Percentiles rank a stretch among this genome's conserved stretches.
Evolutionary conservation across 1,139 yeast genomes (phyloP).

Genomic region (Protomyces macrosporus): DNA sequence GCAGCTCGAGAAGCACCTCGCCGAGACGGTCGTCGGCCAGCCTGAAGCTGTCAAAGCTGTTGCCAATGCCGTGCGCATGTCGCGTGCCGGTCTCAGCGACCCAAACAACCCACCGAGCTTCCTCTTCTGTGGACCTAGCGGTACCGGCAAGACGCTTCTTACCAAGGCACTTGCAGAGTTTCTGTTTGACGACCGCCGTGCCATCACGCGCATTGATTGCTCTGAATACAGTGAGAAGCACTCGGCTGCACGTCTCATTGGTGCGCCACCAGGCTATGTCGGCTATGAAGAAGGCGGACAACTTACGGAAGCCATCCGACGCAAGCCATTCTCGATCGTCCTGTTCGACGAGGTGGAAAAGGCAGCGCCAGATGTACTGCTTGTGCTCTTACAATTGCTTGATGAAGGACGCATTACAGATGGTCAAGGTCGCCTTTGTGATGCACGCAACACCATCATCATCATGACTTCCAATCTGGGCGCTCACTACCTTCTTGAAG

Average conservation of each 20-base stretch:
- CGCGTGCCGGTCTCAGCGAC: conserved; percentile 92
- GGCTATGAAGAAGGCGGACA: conserved; percentile 98
- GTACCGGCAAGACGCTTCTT: conserved; percentile 96
- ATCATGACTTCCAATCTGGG: conserved; percentile 98
- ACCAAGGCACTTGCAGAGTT: conserved; percentile 96
- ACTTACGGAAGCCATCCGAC: conserved; percentile 80
- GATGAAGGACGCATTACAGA: conserved; percentile 97
- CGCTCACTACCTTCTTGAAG: conserved; percentile 75
- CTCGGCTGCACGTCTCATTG: conserved; percentile 88
- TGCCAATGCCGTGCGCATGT: conserved; percentile 84
- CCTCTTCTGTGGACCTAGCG: conserved; percentile 89
- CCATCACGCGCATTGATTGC: conserved; percentile 96
- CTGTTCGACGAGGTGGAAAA: conserved; percentile 95
- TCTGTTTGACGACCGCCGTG: conserved; percentile 89
- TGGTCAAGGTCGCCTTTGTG: conserved; percentile 86
- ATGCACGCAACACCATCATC: conserved; percentile 84
- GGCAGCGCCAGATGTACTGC: conserved; percentile 98
- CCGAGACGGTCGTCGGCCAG: conserved; percentile 88
- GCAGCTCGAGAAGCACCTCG: conserved; percentile 83
- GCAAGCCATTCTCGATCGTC: conserved; percentile 91
- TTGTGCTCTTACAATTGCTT: conserved; percentile 79
- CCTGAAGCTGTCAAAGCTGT: conserved; percentile 94
- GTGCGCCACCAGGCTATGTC: conserved; percentile 97
- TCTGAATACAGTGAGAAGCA: conserved; percentile 93
- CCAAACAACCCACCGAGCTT: conserved; percentile 96